Base-by-base conservation (phyloP, 1,284 basidiomycete species). In the Papiliotrema terrestris region DNA sequence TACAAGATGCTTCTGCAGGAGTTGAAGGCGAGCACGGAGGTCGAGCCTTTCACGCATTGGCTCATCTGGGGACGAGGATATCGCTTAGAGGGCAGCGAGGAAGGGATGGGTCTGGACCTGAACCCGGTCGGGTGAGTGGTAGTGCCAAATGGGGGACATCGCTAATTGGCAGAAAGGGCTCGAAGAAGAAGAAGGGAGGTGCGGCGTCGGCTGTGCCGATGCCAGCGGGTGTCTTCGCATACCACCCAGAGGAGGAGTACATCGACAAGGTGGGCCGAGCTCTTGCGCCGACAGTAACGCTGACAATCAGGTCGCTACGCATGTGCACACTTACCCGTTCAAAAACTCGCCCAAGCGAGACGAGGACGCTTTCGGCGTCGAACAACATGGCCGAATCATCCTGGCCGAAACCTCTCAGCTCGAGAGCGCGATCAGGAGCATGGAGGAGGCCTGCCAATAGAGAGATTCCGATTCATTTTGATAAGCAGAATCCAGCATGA, bases 1-100 rank as follows among this genome's bases (percentile, higher is more conserved):
- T 95, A 93, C 75, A 81, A 82, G 51, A 91, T 95, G 87, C 80
- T 96, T 22, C 77, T 80, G 0, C 84, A 87, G 45, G 92, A 97
- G 71, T 79, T 94, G n/a, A 78, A 83, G 49, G 83, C 79, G 15
- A 76, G 87, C 87, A 1, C 73, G 82, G 37, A 80, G 82, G 56
- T 56, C 13, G 57, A 67, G 14, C 37, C 55, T 13, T 72, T 73
- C 51, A 68, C 63, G 3, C 72, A 78, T 58, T 75, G 62, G 55
- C 23, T 77, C 8, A 50, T 77, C n/a, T 73, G 74, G 66, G 73
- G 73, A 2, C 56, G 75, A 42, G 74, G 74, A 5, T 77, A 77
- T 54, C 67, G 71, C 56, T 61, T 77, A 36, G 73, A 76, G 35
- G 73, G 72, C 0, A 55, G 41, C 14, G 73, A 72, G 53, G 71